Conservation (phyloP, 805 yeast genomes). For the Candida pini region DNA sequence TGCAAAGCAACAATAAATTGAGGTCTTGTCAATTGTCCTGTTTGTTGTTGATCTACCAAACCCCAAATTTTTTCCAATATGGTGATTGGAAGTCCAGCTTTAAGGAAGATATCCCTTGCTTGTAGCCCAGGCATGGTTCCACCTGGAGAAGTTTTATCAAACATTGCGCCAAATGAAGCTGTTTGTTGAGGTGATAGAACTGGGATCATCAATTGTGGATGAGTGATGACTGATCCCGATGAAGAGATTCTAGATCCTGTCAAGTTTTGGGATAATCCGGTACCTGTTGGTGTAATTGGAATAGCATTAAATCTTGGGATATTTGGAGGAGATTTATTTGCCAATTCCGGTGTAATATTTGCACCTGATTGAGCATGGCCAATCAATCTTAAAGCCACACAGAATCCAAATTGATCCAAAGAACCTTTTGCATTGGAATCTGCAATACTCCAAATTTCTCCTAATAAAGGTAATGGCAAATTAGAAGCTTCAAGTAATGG, state of each 20-base stretch:
- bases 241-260: conserved; percentile 32
- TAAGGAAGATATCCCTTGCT: conserved; percentile 82
- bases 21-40: conserved; percentile 65
- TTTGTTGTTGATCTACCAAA: conserved; percentile 69
- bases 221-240: conserved; percentile 25
- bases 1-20: conserved; percentile 94
- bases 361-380: conserved; percentile 81
- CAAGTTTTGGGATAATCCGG: conserved; percentile 18
- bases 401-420: conserved; percentile 73
- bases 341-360: conserved; percentile 46
- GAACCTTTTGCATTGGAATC: conserved; percentile 86
- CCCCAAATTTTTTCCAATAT: conserved; percentile 85
- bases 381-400: conserved; percentile 81
- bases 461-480: conserved; percentile 67
- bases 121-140: conserved; percentile 63
- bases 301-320: conserved; percentile 52
- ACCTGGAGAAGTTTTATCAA: conserved; percentile 57
- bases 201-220: conserved; percentile 35
- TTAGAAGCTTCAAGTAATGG: conserved; percentile 82
- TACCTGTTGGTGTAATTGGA: conserved; percentile 30
- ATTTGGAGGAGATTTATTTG: conserved; percentile 47
- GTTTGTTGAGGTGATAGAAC: conserved; percentile 53
- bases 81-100: conserved; percentile 78
- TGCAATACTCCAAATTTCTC: conserved; percentile 93
- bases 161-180: conserved; percentile 62